Conservation (phyloP, 305 asterid genomes). For the Solanum hybrid region DNA sequence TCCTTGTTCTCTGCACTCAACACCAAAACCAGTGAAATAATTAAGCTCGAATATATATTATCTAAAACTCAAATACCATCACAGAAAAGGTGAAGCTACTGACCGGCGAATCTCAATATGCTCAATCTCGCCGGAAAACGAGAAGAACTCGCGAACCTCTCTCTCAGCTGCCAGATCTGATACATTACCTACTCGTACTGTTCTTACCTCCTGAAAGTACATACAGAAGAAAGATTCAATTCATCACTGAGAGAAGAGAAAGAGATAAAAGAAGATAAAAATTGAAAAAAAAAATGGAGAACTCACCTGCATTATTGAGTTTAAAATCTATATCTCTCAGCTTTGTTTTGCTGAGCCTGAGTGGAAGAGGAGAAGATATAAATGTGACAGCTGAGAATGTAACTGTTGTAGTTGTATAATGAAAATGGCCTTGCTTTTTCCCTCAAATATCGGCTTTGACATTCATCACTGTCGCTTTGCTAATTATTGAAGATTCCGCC, state of each 20-base stretch:
- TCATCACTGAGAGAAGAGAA: background rate
- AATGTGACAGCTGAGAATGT: slow-evolving; percentile 5
- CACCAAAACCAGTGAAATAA: slow-evolving; percentile 1
- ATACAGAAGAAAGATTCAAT: background rate
- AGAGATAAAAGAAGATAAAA: background rate
- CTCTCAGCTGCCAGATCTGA: slow-evolving; percentile 94
- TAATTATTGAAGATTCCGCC: background rate
- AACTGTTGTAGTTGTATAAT: background rate
- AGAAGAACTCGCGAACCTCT: slow-evolving; percentile 93
- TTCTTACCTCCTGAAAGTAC: slow-evolving; percentile 32
- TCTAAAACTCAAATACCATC: background rate
- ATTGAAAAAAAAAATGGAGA: background rate
- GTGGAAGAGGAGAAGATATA: background rate
- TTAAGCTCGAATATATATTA: background rate
- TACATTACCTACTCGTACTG: slow-evolving; percentile 60
- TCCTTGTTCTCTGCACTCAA: slow-evolving; percentile 52
- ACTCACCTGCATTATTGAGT: slow-evolving; percentile 9
- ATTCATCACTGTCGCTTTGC: background rate
- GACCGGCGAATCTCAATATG: slow-evolving; percentile 68
- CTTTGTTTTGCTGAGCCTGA: background rate
- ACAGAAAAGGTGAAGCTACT: slow-evolving; percentile 5
- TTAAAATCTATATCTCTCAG: background rate
- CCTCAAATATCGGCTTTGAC: background rate
- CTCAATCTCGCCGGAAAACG: slow-evolving; percentile 92
- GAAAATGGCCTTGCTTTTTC: background rate